Base-by-base conservation (phyloP, 2,329 filamentous ascomycete species). In the Xylariaceae sp. region DNA sequence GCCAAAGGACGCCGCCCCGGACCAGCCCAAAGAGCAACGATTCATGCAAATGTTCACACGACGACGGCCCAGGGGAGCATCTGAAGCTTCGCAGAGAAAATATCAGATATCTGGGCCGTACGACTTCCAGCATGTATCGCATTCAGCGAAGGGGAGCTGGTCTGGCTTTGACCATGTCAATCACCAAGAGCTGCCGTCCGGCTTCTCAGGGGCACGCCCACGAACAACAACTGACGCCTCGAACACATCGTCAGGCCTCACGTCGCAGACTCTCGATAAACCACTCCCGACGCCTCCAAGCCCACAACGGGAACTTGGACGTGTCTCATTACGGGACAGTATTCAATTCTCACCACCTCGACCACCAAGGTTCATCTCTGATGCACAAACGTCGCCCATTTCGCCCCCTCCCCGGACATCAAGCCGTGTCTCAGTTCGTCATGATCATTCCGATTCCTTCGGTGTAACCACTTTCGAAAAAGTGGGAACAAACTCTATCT, bases 91-190 rank as follows among this genome's bases (percentile, higher is more conserved):
- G 12, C 68, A 70, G 50, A 80, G 72, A 65, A 80, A 76, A 60
- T 67, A 80, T 46, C 79, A 81, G 51, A 88, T 88, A 51, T 88
- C 86, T 1, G 81, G 77, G 1, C 86, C 86, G 2, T 88, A 86
- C 72, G 87, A 88, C 74, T 88, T 88, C 59, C 85, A 87, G 67
- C 86, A 88, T 70, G 77, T 88, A 29, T 80, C 82, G 3, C 85
- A 87, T 67, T 84, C 81, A 11, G 75, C 78, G 11, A 80, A 79
- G 43, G 79, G 85, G 26, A 75, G 80, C 46, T 56, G 80, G 3
- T 71, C 78, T 3, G 74, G 74, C 53, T 59, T 79, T 6, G 73
- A 76, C 37, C 71, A 74, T 24, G 65, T 72, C 3, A 79, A 74
- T 62, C 76, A 75, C 14, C 70, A 72, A 44, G 75, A 79, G 24